These are phyloP conservation scores for Pholiota adiposa DNA, from an alignment of 1,284 basidiomycete genomes.

Conservation along the genomic window DNA sequence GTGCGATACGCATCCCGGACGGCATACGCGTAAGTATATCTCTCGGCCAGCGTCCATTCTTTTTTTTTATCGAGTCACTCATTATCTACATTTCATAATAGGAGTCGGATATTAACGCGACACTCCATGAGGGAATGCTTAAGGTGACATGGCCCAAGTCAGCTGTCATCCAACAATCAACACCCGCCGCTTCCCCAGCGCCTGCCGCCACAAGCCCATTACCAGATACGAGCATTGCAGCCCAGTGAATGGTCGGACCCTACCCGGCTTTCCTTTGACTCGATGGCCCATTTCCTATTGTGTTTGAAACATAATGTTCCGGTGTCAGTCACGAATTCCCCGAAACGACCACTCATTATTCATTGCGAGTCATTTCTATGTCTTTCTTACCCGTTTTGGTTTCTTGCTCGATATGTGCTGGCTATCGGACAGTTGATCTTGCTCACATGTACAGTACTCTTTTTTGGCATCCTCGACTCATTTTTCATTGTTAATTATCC, in stretches of 20 bases:
- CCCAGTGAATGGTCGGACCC: neutral
- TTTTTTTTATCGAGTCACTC: slow-evolving; percentile 15
- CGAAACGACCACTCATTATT: neutral
- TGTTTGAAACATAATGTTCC: neutral
- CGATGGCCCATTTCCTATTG: neutral
- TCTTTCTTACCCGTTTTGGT: neutral
- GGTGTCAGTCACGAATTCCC: neutral
- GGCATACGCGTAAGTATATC: slow-evolving; percentile 50
- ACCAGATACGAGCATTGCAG: neutral
- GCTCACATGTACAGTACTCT: neutral
- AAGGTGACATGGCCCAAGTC: slow-evolving; percentile 53
- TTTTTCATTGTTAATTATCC: neutral
- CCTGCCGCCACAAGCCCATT: slow-evolving; percentile 14
- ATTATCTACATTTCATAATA: slow-evolving; percentile 26
- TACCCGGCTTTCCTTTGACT: neutral
- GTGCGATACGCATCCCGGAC: slow-evolving; percentile 46
- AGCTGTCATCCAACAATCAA: slow-evolving; percentile 7
- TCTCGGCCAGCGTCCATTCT: slow-evolving; percentile 3
- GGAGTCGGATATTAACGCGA: slow-evolving; percentile 43
- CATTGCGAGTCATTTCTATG: neutral
- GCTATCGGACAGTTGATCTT: neutral
- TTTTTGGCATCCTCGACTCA: neutral
- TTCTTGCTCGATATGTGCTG: neutral
- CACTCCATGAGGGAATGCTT: slow-evolving; percentile 51
- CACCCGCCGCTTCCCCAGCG: slow-evolving; percentile 7